Percentiles rank a stretch among this genome's conserved stretches.
These are phyloP conservation scores for Ophiostoma quercus DNA, from an alignment of 2,329 filamentous ascomycete genomes.

Conservation along the genomic window DNA sequence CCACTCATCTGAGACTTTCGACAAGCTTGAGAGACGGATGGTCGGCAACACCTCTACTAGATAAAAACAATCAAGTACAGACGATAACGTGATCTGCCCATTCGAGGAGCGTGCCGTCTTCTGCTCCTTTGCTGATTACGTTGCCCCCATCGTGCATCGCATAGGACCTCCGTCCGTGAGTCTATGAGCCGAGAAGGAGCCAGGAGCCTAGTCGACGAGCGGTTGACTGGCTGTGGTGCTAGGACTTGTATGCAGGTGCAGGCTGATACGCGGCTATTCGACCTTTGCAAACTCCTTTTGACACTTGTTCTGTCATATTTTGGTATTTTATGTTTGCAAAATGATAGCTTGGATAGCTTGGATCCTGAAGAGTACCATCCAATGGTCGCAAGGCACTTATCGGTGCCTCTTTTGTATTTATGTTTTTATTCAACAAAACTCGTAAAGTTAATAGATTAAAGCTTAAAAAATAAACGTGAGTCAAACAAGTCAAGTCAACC, in stretches of 20 bases:
- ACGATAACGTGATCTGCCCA: background rate
- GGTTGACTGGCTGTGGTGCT: slow-evolving; percentile 6
- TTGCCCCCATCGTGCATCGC: background rate
- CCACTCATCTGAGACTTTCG: background rate
- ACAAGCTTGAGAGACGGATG: too few relatives aligned
- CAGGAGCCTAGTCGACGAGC: background rate
- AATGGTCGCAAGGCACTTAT: background rate
- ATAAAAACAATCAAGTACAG: background rate
- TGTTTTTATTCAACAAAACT: too few relatives aligned
- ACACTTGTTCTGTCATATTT: background rate
- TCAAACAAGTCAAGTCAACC: background rate
- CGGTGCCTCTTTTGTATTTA: background rate
- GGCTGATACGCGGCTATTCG: background rate
- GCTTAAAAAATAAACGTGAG: background rate
- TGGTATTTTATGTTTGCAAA: background rate
- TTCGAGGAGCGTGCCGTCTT: background rate
- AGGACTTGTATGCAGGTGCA: slow-evolving; percentile 1
- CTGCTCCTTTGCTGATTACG: background rate
- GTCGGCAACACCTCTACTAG: background rate
- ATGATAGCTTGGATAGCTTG: background rate
- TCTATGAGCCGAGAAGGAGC: background rate
- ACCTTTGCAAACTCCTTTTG: background rate
- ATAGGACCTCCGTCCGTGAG: too few relatives aligned
- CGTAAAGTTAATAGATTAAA: too few relatives aligned
- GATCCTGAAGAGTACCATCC: background rate